Percentiles rank a stretch among this genome's conserved stretches.
Conservation (phyloP, 257 asterid species). For the Mentha longifolia region DNA sequence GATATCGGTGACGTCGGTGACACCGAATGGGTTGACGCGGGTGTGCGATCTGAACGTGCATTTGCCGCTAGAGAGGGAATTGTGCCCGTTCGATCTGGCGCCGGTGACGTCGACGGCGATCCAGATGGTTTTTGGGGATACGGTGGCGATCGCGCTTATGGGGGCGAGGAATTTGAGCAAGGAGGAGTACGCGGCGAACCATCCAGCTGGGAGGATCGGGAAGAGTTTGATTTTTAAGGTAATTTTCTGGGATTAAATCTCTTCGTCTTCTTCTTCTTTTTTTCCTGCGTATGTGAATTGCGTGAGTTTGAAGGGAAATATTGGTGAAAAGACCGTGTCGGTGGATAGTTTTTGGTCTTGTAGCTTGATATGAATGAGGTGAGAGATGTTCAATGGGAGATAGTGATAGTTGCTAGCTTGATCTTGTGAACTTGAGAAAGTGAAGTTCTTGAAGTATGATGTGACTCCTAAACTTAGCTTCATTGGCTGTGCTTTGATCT, state of each 20-base stretch:
- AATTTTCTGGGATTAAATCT: background rate
- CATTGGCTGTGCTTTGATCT: constrained; percentile 21
- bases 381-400: background rate
- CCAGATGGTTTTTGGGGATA: constrained; percentile 83
- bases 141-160: constrained; percentile 89
- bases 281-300: background rate
- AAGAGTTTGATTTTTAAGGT: constrained; percentile 81
- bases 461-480: background rate
- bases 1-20: constrained; percentile 84
- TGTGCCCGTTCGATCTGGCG: constrained; percentile 95
- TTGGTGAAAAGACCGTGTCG: background rate
- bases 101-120: constrained; percentile 73
- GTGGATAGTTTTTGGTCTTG: constrained; percentile 7
- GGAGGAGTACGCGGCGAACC: constrained; percentile 85
- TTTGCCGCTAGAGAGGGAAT: constrained; percentile 86
- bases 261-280: background rate
- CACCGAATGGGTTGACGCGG: constrained; percentile 63
- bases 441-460: background rate
- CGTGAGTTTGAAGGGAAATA: constrained; percentile 26
- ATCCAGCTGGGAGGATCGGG: constrained; percentile 63
- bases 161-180: constrained; percentile 77
- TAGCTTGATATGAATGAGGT: constrained; percentile 6
- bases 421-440: constrained; percentile 3
- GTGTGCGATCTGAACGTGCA: constrained; percentile 85
- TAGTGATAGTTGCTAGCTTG: constrained; percentile 3